Percentiles rank a stretch among this genome's conserved stretches.
Evolutionary conservation across 202 grass and related monocot species (phyloP).

Genomic region (Zoysia matrella): DNA sequence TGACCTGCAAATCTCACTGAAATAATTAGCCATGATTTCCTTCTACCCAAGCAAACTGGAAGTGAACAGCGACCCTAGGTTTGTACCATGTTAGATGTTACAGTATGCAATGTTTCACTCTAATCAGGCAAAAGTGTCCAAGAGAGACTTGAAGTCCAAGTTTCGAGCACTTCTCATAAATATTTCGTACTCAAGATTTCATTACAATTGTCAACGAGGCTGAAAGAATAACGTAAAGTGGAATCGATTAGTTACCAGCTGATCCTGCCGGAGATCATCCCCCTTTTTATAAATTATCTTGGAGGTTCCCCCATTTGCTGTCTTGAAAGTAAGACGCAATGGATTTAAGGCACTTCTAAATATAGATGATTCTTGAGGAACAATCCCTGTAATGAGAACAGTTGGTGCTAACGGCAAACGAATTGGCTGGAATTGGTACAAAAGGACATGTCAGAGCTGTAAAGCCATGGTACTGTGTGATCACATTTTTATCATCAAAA

Average conservation of each 20-base stretch:
- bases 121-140: conserved; percentile 21
- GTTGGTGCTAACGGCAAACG: conserved; percentile 81
- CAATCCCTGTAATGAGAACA: conserved; percentile 74
- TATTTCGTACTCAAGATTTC: conserved; percentile 14
- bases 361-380: conserved; percentile 89
- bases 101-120: conserved; percentile 14
- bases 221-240: conserved; percentile 26
- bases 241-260: conserved; percentile 63
- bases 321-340: conserved; percentile 91
- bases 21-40: conserved; percentile 37
- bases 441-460: conserved; percentile 27
- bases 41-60: conserved; percentile 17
- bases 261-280: conserved; percentile 98
- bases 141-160: not conserved
- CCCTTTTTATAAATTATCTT: conserved; percentile 99
- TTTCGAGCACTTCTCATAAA: conserved; percentile 8
- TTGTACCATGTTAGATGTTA: not conserved
- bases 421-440: conserved; percentile 80
- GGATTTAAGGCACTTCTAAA: conserved; percentile 93
- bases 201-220: conserved; percentile 1
- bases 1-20: conserved; percentile 58
- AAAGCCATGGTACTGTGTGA: conserved; percentile 9
- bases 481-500: conserved; percentile 35
- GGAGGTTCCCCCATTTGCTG: conserved; percentile 71
- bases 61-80: not conserved